Conservation (phyloP, 202 grass and related monocot species). For the Carex arenaria region DNA sequence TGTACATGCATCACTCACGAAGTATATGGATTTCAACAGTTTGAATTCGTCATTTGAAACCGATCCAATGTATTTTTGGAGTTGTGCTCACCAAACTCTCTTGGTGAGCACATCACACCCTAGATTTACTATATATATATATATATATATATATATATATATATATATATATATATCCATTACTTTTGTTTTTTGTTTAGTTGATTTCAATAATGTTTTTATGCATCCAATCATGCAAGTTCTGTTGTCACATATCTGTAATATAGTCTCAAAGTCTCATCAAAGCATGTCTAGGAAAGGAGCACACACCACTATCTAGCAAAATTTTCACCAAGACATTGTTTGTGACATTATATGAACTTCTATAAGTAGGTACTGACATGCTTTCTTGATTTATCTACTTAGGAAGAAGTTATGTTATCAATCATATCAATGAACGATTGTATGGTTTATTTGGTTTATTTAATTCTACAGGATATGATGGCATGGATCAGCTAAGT, state of each 20-base stretch:
- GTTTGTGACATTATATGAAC: background rate
- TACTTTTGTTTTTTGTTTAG: background rate
- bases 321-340: background rate
- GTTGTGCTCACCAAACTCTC: too few species aligned
- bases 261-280: background rate
- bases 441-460: background rate
- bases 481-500: background rate
- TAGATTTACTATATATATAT: too few species aligned
- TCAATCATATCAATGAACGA: background rate
- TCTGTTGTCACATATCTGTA: background rate
- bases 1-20: too few species aligned
- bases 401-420: background rate
- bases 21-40: too few species aligned
- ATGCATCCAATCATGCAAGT: background rate
- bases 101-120: too few species aligned
- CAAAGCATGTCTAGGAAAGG: background rate
- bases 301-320: background rate
- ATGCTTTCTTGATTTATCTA: background rate
- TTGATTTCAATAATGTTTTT: background rate
- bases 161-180: background rate
- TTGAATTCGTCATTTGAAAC: too few species aligned
- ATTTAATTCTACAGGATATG: background rate
- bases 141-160: too few species aligned
- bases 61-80: too few species aligned
- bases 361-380: background rate